Evolutionary conservation across 305 asterid genomes (phyloP).

Genomic region (Fraxinus xanthoxyloides): DNA sequence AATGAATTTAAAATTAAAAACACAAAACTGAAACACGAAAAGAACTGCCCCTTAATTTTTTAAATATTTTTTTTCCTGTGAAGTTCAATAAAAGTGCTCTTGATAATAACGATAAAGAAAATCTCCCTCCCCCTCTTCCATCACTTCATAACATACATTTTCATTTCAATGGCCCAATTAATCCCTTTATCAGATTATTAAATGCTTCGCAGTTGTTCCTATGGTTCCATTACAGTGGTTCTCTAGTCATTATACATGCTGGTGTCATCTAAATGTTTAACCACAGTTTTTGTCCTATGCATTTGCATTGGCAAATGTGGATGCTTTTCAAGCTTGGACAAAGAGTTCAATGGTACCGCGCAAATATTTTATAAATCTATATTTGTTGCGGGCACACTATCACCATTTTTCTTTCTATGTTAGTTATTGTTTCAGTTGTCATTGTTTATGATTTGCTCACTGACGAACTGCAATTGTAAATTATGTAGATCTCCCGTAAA

Average conservation of each 20-base stretch:
- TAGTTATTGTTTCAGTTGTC: background rate
- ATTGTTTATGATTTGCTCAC: background rate
- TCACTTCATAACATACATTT: background rate
- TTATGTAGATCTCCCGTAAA: slow-evolving; percentile 45
- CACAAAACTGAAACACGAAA: too few relatives aligned
- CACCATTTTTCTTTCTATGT: background rate
- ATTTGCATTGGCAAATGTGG: background rate
- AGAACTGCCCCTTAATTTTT: background rate
- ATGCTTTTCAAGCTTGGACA: background rate
- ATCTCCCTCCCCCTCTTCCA: background rate
- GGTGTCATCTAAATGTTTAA: background rate
- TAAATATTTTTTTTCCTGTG: background rate
- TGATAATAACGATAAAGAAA: background rate
- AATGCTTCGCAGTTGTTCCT: background rate
- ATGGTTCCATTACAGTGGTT: background rate
- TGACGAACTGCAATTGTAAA: background rate
- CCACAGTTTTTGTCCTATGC: background rate
- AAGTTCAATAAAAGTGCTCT: background rate
- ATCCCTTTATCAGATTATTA: background rate
- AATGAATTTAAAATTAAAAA: too few relatives aligned
- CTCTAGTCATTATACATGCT: background rate
- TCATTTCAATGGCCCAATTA: background rate
- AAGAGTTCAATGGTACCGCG: background rate
- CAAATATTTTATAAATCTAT: background rate
- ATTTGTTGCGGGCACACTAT: background rate